A percentile compares a stretch with the other conserved stretches of the same genome.
Conservation (phyloP, 2,329 filamentous ascomycete species). For the Beauveria asiatica region DNA sequence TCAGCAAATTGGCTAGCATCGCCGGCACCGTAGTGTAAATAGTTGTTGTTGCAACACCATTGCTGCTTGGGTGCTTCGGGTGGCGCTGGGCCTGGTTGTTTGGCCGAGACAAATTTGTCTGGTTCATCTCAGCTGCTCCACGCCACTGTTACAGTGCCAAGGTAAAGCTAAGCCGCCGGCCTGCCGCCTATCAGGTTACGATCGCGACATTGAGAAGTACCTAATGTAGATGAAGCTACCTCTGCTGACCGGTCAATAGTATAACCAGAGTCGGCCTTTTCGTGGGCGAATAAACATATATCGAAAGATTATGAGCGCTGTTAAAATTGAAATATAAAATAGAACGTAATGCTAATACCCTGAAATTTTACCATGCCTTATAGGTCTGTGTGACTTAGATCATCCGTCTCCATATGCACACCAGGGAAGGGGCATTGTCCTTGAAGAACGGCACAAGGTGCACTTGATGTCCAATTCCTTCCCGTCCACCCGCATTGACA, state of each 20-base stretch:
- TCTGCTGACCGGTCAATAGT: not conserved
- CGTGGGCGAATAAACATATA: not conserved
- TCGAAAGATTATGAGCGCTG: not conserved
- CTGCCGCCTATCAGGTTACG: too few relatives aligned
- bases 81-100: not conserved
- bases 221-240: not conserved
- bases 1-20: too few relatives aligned
- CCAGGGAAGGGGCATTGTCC: not conserved
- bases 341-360: too few relatives aligned
- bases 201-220: not conserved
- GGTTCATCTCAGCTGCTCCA: slow-evolving; percentile 1
- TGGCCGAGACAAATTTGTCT: not conserved
- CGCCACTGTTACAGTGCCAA: slow-evolving; percentile 6
- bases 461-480: not conserved
- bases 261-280: too few relatives aligned
- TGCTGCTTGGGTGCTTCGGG: too few relatives aligned
- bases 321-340: not conserved
- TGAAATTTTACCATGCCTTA: too few relatives aligned
- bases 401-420: too few relatives aligned
- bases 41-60: too few relatives aligned
- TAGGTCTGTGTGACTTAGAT: too few relatives aligned
- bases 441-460: not conserved
- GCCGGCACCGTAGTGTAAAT: too few relatives aligned
- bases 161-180: not conserved
- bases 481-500: not conserved